phyloP scores from a whole-genome alignment of 768 basidiomycete species.

The Cystofilobasidium capitatum region DNA sequence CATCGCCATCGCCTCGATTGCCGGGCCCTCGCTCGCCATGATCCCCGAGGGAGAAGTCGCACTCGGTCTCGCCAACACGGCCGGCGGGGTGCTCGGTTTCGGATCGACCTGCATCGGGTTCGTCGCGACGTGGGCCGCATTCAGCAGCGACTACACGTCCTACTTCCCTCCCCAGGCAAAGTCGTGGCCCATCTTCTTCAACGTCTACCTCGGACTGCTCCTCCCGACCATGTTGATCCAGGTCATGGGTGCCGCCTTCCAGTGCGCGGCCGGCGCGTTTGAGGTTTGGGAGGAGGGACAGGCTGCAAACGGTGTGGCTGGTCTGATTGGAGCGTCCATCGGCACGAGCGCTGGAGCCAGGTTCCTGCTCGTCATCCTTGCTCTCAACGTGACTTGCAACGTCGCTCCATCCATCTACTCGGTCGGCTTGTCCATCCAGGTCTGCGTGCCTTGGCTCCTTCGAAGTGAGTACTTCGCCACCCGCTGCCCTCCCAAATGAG shows the following conservation, averaged over 20 bases:
- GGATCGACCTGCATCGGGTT: conserved; percentile 39
- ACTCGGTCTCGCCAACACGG: conserved; percentile 26
- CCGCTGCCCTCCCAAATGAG: conserved; percentile 41
- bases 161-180: conserved; percentile 34
- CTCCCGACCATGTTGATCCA: conserved; percentile 36
- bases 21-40: conserved; percentile 24
- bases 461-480: conserved; percentile 59
- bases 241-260: conserved; percentile 34
- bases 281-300: conserved; percentile 32
- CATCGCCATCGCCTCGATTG: conserved; percentile 34
- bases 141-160: conserved; percentile 38
- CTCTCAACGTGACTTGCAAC: conserved; percentile 68
- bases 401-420: conserved; percentile 69
- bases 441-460: conserved; percentile 43
- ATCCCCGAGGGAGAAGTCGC: conserved; percentile 3
- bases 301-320: conserved; percentile 32
- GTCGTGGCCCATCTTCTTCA: conserved; percentile 32
- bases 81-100: conserved; percentile 34
- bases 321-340: conserved; percentile 34
- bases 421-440: conserved; percentile 18
- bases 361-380: conserved; percentile 47
- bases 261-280: conserved; percentile 34
- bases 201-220: conserved; percentile 35
- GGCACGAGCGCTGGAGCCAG: conserved; percentile 31
- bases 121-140: conserved; percentile 35